Conservation (phyloP, 179 eudicot genomes). For the Corrigiola litoralis region DNA sequence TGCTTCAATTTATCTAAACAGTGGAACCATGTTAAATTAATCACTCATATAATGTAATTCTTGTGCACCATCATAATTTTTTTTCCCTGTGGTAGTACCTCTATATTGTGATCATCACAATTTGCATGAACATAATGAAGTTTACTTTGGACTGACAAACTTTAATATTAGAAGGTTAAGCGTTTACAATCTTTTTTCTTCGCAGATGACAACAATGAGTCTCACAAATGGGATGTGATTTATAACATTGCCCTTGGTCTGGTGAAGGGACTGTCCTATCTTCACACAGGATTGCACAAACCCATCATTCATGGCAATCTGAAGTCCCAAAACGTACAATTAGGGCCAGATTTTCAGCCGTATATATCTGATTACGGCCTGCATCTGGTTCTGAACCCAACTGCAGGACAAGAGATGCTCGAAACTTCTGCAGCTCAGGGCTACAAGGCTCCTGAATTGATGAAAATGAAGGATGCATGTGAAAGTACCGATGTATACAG, state of each 20-base stretch:
- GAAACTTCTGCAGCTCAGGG: conserved; percentile 68
- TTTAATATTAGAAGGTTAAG: not conserved
- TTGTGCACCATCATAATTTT: too few relatives aligned
- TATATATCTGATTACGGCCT: conserved; percentile 73
- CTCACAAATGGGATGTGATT: conserved; percentile 68
- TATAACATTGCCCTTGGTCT: conserved; percentile 60
- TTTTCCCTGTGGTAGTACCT: too few relatives aligned
- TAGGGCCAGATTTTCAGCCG: conserved; percentile 49
- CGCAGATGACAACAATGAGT: conserved; percentile 61
- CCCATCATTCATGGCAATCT: conserved; percentile 88
- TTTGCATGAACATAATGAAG: not conserved
- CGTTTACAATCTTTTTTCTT: conserved; percentile 11
- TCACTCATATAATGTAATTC: too few relatives aligned
- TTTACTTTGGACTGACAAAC: not conserved
- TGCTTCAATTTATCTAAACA: too few relatives aligned
- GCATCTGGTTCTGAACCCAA: conserved; percentile 64
- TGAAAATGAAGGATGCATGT: conserved; percentile 64
- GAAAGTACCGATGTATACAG: conserved; percentile 71
- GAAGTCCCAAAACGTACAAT: conserved; percentile 66
- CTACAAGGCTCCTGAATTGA: conserved; percentile 87
- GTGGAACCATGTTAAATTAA: too few relatives aligned
- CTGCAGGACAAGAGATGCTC: conserved; percentile 84
- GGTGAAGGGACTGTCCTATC: conserved; percentile 66
- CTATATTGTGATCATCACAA: too few relatives aligned
- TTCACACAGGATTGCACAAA: conserved; percentile 56